These are phyloP conservation scores for Podila epicladia DNA, from an alignment of 192 early-diverging fungal genomes.

Conservation along the genomic window DNA sequence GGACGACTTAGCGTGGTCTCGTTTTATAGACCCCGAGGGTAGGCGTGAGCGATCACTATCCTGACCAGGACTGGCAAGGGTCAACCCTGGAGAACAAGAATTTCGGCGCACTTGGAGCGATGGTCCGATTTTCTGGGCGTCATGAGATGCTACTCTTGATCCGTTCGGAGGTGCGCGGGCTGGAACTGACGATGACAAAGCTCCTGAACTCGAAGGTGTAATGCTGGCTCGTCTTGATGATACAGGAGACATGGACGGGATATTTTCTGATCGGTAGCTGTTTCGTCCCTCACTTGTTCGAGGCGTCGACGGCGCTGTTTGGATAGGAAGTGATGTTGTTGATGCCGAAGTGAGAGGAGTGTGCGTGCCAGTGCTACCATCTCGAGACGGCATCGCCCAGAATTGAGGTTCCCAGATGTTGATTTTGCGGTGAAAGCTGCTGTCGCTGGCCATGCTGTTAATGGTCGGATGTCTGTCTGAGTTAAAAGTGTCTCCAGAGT, in stretches of 20 bases:
- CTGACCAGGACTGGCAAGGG: too few relatives aligned
- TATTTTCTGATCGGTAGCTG: not conserved
- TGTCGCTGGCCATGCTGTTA: constrained; percentile 7
- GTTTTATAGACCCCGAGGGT: constrained; percentile 3
- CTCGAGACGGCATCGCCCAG: constrained; percentile 14
- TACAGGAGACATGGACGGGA: too few relatives aligned
- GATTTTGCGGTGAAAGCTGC: not conserved
- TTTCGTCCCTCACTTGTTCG: not conserved
- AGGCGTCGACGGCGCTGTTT: not conserved
- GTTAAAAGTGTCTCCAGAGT: constrained; percentile 13
- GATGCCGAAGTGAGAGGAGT: not conserved
- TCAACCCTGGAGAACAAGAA: not conserved
- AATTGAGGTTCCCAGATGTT: constrained; percentile 48
- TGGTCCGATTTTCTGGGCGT: not conserved
- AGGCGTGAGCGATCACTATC: not conserved
- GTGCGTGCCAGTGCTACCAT: not conserved
- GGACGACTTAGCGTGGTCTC: constrained; percentile 2
- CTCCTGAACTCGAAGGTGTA: too few relatives aligned
- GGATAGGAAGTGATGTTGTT: constrained; percentile 1
- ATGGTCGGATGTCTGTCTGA: constrained; percentile 21
- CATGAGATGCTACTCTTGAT: too few relatives aligned
- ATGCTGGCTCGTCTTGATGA: too few relatives aligned
- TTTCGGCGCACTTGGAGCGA: not conserved
- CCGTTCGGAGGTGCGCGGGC: too few relatives aligned
- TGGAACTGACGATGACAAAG: too few relatives aligned